Evolutionary conservation across 2,329 filamentous ascomycete genomes (phyloP), one percentile per base, ranked within the genome.

Genomic region (Aspergillus texensis): DNA sequence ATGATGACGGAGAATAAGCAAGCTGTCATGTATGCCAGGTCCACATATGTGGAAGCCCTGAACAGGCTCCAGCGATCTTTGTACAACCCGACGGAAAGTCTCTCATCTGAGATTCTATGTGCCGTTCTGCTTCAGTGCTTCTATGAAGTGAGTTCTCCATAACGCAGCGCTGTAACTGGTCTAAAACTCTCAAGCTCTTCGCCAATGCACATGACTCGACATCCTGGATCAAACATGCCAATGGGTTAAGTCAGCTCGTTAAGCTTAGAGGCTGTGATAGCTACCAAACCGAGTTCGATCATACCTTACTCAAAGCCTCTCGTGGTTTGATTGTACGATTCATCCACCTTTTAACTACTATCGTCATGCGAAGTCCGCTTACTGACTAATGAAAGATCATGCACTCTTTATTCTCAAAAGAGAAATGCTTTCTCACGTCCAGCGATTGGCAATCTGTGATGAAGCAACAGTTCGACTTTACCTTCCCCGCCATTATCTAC

Each of bases 141-240:
- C 30, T 75, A 74, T 43, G 73, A 75, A 65, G 73, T 74, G 63
- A 62, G 66, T 52, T 19, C 11, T 10, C 32, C 21, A 26, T 39
- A 9, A 0, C 11, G 8, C 6, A 19, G 19, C 21, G 1, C 11
- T 19, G 6, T 6, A 28, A 1, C n/a, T 28, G 21, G 14, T 21
- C 30, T 30, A 39, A 39, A 10, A 34, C 11, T 3, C 11, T 21
- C 9, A 73, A 41, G 72, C 68, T 75, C 2, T 75, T 75, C 56
- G 62, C 71, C 19, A 70, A 74, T 34, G 65, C 63, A 6, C 60
- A 70, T 5, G 64, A 70, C 26, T 64, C 71, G 2, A 68, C 68
- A 32, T 70, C 69, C 3, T 75, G 73, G 73, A 75, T 75, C 68
- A 73, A 71, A 32, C 73, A 75, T 57, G 73, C 72, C 21, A 68